A percentile compares a stretch with the other conserved stretches of the same genome.
Conservation (phyloP, 1,284 basidiomycete genomes). For the Leccinum solheimii region DNA sequence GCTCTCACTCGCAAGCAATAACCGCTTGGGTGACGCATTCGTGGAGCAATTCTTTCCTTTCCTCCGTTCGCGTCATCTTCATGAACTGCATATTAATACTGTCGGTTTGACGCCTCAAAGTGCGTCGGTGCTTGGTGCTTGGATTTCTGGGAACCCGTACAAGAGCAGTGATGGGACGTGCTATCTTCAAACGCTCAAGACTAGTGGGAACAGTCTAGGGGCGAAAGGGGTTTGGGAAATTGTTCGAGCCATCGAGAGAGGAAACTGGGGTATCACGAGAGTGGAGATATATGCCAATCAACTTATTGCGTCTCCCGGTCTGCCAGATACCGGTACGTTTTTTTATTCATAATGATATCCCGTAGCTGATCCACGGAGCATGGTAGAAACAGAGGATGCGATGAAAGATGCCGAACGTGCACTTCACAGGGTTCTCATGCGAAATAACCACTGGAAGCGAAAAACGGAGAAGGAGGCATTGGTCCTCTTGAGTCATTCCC, state of each 20-base stretch:
- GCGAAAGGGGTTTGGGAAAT: constrained; percentile 46
- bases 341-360: neutral
- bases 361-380: neutral
- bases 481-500: constrained; percentile 50
- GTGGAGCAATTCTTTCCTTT: constrained; percentile 29
- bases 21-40: constrained; percentile 29
- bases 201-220: constrained; percentile 59
- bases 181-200: constrained; percentile 50
- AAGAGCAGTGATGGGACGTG: constrained; percentile 33
- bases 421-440: constrained; percentile 43
- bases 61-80: constrained; percentile 31
- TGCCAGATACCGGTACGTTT: constrained; percentile 12
- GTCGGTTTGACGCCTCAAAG: constrained; percentile 33
- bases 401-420: constrained; percentile 42
- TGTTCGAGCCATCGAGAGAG: constrained; percentile 43
- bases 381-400: constrained; percentile 23
- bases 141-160: constrained; percentile 24
- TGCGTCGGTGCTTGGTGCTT: constrained; percentile 26
- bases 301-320: constrained; percentile 15
- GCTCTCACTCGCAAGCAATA: constrained; percentile 31
- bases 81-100: constrained; percentile 32
- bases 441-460: constrained; percentile 51
- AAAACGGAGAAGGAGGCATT: constrained; percentile 52
- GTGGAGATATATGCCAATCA: constrained; percentile 57
- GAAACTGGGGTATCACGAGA: constrained; percentile 51